Evolutionary conservation across 139 green algal species (phyloP), one percentile per base, ranked within the genome.

Genomic region (Chlamydomonas sphaeroides): DNA sequence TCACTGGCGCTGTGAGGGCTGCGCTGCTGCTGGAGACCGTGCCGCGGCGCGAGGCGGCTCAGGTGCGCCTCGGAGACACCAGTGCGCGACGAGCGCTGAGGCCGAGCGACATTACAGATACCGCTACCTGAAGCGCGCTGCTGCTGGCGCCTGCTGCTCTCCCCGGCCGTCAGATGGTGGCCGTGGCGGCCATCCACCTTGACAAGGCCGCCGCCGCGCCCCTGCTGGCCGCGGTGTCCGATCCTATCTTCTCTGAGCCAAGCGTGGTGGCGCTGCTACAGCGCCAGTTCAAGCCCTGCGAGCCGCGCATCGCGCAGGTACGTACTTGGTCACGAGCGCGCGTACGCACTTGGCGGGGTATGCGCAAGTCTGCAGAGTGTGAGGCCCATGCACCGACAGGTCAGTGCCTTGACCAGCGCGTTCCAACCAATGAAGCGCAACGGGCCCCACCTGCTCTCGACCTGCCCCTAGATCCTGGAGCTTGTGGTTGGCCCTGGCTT

Each of bases 261-360:
- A 65, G 62, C 18, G 49, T 82, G 42, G 32, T 82, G 42, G 45
- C 32, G 3, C 57, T 65, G 21, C 48, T 82, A 62, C 75, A 82
- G 75, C 23, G 42, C 5, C 48, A 65, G 1, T 82, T 82, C 42
- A 4, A 32, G 4, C 28, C 75, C 61, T 62, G 28, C 8, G 65
- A 65, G 75, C 75, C 75, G 0, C 61, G 75, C n/a, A 72, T 82
- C 42, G 61, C 75, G 3, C 75, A 82, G 75, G 75, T 72, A 33
- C 23, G 59, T 21, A 33, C 25, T n/a, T n/a, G n/a, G n/a, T n/a
- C n/a, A n/a, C n/a, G n/a, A n/a, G n/a, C n/a, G n/a, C n/a, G n/a
- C n/a, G n/a, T n/a, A n/a, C n/a, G n/a, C n/a, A n/a, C n/a, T n/a
- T n/a, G n/a, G n/a, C n/a, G n/a, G n/a, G n/a, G n/a, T n/a, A n/a